A percentile compares a stretch with the other conserved stretches of the same genome.
Evolutionary conservation across 2,329 filamentous ascomycete species (phyloP).

Genomic region (Seiridium unicorne): DNA sequence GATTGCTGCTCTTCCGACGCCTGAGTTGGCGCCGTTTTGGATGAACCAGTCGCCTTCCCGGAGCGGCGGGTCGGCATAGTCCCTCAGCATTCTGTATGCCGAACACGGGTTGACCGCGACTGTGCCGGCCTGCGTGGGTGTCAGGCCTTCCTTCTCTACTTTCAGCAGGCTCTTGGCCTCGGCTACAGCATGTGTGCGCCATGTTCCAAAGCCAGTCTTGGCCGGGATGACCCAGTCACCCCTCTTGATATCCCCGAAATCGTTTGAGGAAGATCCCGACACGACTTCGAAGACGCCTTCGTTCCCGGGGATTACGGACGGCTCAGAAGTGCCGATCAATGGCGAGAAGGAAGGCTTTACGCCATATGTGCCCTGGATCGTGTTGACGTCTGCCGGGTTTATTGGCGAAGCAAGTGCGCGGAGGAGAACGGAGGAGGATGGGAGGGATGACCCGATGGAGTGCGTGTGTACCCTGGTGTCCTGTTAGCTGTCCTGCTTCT

Average conservation of each 20-base stretch:
- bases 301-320: constrained; percentile 80
- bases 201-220: constrained; percentile 81
- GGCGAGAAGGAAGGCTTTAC: constrained; percentile 76
- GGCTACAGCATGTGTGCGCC: constrained; percentile 84
- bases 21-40: constrained; percentile 94
- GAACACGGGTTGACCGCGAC: constrained; percentile 92
- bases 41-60: constrained; percentile 88
- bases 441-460: constrained; percentile 74
- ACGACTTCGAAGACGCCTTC: constrained; percentile 94
- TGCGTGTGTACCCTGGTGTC: constrained; percentile 64
- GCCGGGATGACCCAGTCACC: constrained; percentile 96
- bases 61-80: constrained; percentile 59
- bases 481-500: neutral
- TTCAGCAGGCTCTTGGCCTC: constrained; percentile 39
- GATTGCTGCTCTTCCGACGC: constrained; percentile 87
- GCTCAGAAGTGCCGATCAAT: constrained; percentile 71
- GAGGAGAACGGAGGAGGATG: constrained; percentile 65
- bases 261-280: constrained; percentile 53
- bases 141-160: constrained; percentile 66
- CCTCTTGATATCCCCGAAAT: constrained; percentile 52
- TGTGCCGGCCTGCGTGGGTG: constrained; percentile 77
- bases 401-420: constrained; percentile 88
- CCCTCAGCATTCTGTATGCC: constrained; percentile 87
- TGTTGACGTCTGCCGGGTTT: constrained; percentile 97
- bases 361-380: constrained; percentile 95